A percentile compares a stretch with the other conserved stretches of the same genome.
Evolutionary conservation across 164 flowering plant species (phyloP).

Genomic region (Chloranthus sessilifolius): DNA sequence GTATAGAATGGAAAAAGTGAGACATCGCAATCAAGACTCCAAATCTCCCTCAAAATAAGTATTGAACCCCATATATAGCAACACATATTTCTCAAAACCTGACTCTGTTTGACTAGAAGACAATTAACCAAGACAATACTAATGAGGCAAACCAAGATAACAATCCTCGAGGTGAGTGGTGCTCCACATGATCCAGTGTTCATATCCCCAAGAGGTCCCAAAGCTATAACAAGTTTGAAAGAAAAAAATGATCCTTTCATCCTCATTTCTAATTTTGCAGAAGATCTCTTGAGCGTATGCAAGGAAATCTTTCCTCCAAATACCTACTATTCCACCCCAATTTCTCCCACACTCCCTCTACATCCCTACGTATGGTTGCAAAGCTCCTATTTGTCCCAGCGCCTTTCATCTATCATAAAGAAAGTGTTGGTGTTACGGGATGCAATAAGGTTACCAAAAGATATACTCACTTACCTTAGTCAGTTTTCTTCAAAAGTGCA

Average conservation of each 20-base stretch:
- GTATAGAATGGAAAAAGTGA: conserved; percentile 20
- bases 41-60: conserved; percentile 1
- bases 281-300: conserved; percentile 54
- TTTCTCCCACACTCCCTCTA: conserved; percentile 77
- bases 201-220: conserved; percentile 94
- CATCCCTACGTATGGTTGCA: conserved; percentile 88
- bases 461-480: conserved; percentile 58
- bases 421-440: conserved; percentile 77
- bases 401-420: conserved; percentile 94
- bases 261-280: conserved; percentile 51
- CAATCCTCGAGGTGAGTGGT: conserved; percentile 80
- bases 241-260: conserved; percentile 47
- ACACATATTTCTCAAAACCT: conserved; percentile 11
- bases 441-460: conserved; percentile 38
- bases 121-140: conserved; percentile 45
- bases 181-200: conserved; percentile 96
- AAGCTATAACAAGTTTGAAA: conserved; percentile 67
- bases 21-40: background rate
- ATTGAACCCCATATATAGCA: conserved; percentile 1
- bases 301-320: conserved; percentile 60
- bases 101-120: conserved; percentile 19
- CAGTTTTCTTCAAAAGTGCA: conserved; percentile 30
- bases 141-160: conserved; percentile 95
- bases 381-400: conserved; percentile 96
- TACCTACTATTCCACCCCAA: conserved; percentile 60